Evolutionary conservation across 768 basidiomycete genomes (phyloP), one percentile per base, ranked within the genome.

Genomic region (Xerocomus spinulosus): DNA sequence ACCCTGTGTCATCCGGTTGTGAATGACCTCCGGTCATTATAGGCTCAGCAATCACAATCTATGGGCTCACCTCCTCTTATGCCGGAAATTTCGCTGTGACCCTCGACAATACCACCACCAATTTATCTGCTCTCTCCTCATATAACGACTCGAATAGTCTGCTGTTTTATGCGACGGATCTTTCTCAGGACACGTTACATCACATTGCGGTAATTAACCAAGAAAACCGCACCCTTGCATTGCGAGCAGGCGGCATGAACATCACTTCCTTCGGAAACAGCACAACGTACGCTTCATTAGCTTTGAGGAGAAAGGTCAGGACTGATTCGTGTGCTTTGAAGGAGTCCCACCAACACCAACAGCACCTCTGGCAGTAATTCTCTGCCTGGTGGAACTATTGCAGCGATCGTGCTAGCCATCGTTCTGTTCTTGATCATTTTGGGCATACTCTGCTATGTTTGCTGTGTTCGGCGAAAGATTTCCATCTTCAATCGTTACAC

Each of bases 11-110:
- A 12, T 23, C 34, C 3, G 15, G 10, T 44, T 12, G 23, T 46
- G 21, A 18, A 44, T 39, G 29, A 55, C 32, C 32, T 29, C 21
- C 29, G 24, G 43, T 46, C 52, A 17, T 29, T 17, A 18, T 48
- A 87, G 87, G 87, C 25, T 76, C 79, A 9, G 74, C 85, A 12
- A 70, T 90, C 41, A 66, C 75, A 1, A 60, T 91, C 20, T 72
- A 66, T 38, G 88, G 88, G 9, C 71, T 73, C 33, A 81, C 79
- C 15, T 83, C 80, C 28, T 77, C 77, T 3, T 61, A 65, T 23
- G 74, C 78, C 3, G 85, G 85, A 44, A 70, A 69, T 34, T 90
- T 80, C 58, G 72, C 79, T 29, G 78, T 86, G 45, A 71, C 61
- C 23, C 76, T 81, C 8, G 79, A 81, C 53, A 72, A 79, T 47